Base-by-base conservation (phyloP, 306 rosid genomes). In the Carpinus viminea region DNA sequence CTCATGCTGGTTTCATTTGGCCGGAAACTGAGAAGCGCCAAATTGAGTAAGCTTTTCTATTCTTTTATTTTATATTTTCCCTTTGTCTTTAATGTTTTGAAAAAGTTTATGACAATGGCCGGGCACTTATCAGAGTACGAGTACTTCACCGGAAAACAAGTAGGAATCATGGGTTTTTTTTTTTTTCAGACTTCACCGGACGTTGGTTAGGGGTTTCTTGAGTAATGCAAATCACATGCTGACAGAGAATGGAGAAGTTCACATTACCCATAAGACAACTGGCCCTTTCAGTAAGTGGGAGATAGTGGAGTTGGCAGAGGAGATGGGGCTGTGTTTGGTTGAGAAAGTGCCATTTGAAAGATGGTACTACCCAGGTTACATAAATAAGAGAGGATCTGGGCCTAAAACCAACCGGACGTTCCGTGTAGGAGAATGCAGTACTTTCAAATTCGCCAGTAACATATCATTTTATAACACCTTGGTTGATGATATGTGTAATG, bases 261-360 rank as follows among this genome's bases (percentile, higher is more conserved):
- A 89, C 71, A 41, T 87, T 1, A 83, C 90, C 0, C 90, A 88
- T 88, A 88, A 90, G 85, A 83, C 74, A 1, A 2, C 79, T 0
- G 0, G 79, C 24, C 84, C 90, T 4, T 88, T 16, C 56, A 5
- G 46, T 28, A 15, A 17, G 0, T 84, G 90, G 92, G 18, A 80
- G 55, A 78, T 84, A 18, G 71, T 24, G 76, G 21, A 64, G 60
- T 36, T 82, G 15, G 88, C 71, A 5, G 7, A 68, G 17, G 41
- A 41, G 45, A 41, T 41, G 6, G 45, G 47, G 0, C 79, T 84
- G 13, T 5, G 4, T n/a, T 60, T 74, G 45, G 4, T 31, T 8
- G 68, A 59, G 15, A 52, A 86, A 56, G 70, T 26, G 7, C 0
- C 8, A 0, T 88, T 88, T 75, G 0, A 1, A 3, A 8, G 0